phyloP scores from a whole-genome alignment of 2,329 filamentous ascomycete species.

The Fonsecaea erecta region DNA sequence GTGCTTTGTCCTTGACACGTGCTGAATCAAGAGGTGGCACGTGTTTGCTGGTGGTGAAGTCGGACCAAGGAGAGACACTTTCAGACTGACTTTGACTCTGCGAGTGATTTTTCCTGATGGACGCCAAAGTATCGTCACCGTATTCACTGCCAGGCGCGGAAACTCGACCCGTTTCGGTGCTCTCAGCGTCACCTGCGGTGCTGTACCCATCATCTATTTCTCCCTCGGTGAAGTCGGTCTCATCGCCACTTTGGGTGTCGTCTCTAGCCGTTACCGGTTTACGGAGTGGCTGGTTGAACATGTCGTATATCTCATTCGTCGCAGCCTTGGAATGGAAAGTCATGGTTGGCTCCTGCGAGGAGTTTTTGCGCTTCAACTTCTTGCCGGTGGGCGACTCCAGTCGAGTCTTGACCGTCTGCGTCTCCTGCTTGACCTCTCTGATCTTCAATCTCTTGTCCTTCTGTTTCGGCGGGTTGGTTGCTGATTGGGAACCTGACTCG shows the following conservation, averaged over 20 bases:
- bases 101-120: conserved; percentile 43
- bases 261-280: conserved; percentile 49
- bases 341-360: conserved; percentile 81
- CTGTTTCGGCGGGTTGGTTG: conserved; percentile 40
- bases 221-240: conserved; percentile 63
- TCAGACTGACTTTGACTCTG: conserved; percentile 31
- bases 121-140: conserved; percentile 57
- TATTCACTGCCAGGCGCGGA: conserved; percentile 68
- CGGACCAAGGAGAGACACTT: conserved; percentile 74
- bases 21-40: conserved; percentile 53
- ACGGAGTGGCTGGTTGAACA: conserved; percentile 86
- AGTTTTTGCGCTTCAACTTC: conserved; percentile 78
- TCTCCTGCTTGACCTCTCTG: conserved; percentile 81
- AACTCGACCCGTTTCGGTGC: conserved; percentile 75
- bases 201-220: conserved; percentile 70
- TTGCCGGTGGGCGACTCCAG: conserved; percentile 85
- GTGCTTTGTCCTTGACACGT: conserved; percentile 23
- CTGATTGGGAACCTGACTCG: conserved; percentile 21
- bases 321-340: conserved; percentile 94
- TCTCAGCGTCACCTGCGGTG: conserved; percentile 76
- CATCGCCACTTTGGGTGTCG: conserved; percentile 65
- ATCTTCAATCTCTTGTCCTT: conserved; percentile 74
- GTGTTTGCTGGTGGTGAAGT: conserved; percentile 77
- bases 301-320: conserved; percentile 95
- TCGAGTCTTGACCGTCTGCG: conserved; percentile 93